These are phyloP conservation scores for Backusella sp. DNA, from an alignment of 192 early-diverging fungal species.

Conservation along the genomic window DNA sequence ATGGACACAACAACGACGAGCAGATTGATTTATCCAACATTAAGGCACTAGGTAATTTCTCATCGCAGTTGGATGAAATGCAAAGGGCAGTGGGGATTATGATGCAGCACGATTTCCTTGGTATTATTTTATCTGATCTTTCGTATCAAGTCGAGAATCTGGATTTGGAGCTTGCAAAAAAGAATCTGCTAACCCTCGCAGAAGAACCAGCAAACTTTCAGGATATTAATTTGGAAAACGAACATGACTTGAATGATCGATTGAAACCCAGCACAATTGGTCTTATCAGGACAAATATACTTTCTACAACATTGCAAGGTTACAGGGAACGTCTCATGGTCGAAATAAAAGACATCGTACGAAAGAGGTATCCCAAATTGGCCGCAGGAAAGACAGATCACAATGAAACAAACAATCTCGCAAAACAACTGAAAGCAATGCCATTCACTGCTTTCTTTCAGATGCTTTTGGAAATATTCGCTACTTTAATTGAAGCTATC, in stretches of 20 bases:
- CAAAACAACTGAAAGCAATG: conserved; percentile 72
- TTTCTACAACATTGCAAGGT: conserved; percentile 64
- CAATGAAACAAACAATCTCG: conserved; percentile 40
- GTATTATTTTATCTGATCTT: conserved; percentile 62
- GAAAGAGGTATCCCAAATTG: conserved; percentile 56
- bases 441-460: conserved; percentile 83
- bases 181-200: neutral
- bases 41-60: conserved; percentile 56
- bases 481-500: conserved; percentile 70
- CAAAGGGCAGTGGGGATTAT: conserved; percentile 61
- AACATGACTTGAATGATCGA: conserved; percentile 27
- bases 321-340: conserved; percentile 77
- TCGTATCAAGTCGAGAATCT: conserved; percentile 49
- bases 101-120: conserved; percentile 75
- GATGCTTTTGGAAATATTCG: conserved; percentile 74
- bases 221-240: conserved; percentile 12
- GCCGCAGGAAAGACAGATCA: conserved; percentile 34
- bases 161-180: conserved; percentile 33
- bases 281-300: conserved; percentile 69
- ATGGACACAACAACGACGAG: conserved; percentile 41
- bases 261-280: conserved; percentile 78
- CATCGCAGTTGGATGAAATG: conserved; percentile 63
- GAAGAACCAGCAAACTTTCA: neutral
- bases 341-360: conserved; percentile 76
- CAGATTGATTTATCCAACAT: conserved; percentile 54